These are phyloP conservation scores for Stellera chamaejasme DNA, from an alignment of 345 rosid genomes.

Conservation along the genomic window DNA sequence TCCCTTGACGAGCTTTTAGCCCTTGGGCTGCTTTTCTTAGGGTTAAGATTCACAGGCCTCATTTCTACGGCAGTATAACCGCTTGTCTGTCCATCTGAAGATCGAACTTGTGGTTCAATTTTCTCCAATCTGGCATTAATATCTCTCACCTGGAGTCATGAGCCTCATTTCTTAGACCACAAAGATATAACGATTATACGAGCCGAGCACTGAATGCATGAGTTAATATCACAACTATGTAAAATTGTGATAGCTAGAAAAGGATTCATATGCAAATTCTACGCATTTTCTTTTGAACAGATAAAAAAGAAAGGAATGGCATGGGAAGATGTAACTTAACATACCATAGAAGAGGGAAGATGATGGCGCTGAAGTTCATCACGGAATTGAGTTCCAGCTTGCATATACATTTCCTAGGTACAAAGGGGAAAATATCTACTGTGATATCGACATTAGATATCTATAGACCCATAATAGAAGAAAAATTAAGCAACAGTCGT, in stretches of 20 bases:
- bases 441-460: no score
- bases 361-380: constrained; percentile 96
- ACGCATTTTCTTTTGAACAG: constrained; percentile 2
- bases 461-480: no score
- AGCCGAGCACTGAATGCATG: constrained; percentile 9
- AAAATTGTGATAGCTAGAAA: neutral
- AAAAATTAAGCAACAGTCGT: no score
- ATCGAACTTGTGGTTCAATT: constrained; percentile 67
- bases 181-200: neutral
- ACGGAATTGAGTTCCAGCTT: constrained; percentile 86
- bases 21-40: constrained; percentile 87
- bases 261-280: neutral
- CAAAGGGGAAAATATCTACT: no score
- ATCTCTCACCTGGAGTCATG: constrained; percentile 70
- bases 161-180: no score
- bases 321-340: constrained; percentile 8
- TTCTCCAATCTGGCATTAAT: constrained; percentile 93
- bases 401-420: constrained; percentile 84
- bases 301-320: constrained; percentile 6
- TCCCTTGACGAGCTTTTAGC: constrained; percentile 76
- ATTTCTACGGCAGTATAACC: constrained; percentile 51
- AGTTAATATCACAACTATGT: neutral
- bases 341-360: constrained; percentile 83
- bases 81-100: constrained; percentile 48
- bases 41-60: constrained; percentile 45